Base-by-base conservation (phyloP, 2,329 filamentous ascomycete species). In the Fusarium hainanense region DNA sequence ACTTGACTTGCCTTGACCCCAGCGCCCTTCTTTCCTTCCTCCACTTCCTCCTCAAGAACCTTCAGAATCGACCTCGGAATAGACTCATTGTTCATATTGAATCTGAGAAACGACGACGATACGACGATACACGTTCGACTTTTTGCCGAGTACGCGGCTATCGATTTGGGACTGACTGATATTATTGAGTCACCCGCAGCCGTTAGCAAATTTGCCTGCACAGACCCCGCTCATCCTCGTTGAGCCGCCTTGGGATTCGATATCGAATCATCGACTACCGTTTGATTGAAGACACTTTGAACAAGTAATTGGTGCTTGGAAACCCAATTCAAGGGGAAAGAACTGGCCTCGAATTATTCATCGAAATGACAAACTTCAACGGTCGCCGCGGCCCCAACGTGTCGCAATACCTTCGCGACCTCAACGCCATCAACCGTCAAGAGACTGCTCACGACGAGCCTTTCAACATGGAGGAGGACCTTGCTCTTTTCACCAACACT, bases 311-410 rank as follows among this genome's bases (percentile, higher is more conserved):
- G 32, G 16, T 55, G 50, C 37, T 43, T 23, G 20, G 34, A 30
- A 54, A 47, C 42, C 18, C 40, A 43, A 46, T 32, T 13, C 32
- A 37, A 54, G 42, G 47, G 44, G 51, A 52, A 44, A 52, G 40
- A 34, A 37, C 58, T 54, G 20, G 27, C n/a, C 21, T 58, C 18
- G 37, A 47, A 42, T 32, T 52, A 50, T 32, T 10, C 28, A 32
- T 37, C 68, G 72, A 60, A 62, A 94, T 94, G 92, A 89, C 92
- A 79, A 87, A 85, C 78, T 94, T 89, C 86, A 90, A 87, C 80
- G 91, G 90, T 77, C 91, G 93, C 68, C 90, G 92, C 77, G 92
- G 88, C 74, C 91, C 93, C 77, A 97, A 97, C 80, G 92, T 97
- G 82, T 94, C 93, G 77, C 91, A 94, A 77, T 97, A 96, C 83